These are phyloP conservation scores for Talaromyces verruculosus DNA, from an alignment of 2,329 filamentous ascomycete genomes.

Conservation along the genomic window DNA sequence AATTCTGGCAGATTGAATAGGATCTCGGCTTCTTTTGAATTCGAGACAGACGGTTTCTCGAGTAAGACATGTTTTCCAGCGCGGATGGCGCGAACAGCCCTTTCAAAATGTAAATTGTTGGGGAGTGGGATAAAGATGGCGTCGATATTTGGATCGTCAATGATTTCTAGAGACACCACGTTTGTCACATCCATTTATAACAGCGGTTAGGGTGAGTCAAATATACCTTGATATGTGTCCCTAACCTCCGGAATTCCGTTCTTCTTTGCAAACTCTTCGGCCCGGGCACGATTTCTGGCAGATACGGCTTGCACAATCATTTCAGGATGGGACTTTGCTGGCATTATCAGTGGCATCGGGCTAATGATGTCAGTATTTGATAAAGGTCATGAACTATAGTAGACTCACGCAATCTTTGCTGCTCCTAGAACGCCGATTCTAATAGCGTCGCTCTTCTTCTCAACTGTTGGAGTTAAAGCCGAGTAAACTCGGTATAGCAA, in stretches of 20 bases:
- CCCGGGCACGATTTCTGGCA: constrained; percentile 51
- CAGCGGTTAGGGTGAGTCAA: constrained; percentile 34
- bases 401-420: constrained; percentile 16
- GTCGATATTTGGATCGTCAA: constrained; percentile 37
- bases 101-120: constrained; percentile 42
- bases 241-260: constrained; percentile 54
- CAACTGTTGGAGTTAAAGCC: constrained; percentile 3
- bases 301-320: constrained; percentile 56
- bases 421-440: constrained; percentile 16
- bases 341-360: constrained; percentile 37
- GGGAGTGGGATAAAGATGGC: constrained; percentile 52
- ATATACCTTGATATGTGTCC: constrained; percentile 50
- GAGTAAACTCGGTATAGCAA: neutral
- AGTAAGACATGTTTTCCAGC: constrained; percentile 56
- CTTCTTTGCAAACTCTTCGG: constrained; percentile 52
- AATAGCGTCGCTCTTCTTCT: constrained; percentile 10
- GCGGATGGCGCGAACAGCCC: constrained; percentile 49
- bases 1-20: constrained; percentile 42
- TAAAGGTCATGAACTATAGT: neutral
- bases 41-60: constrained; percentile 53
- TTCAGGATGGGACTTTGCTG: constrained; percentile 55
- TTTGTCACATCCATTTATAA: neutral
- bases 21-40: constrained; percentile 44
- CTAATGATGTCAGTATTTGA: constrained; percentile 17
- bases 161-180: constrained; percentile 12